Evolutionary conservation across 2,329 filamentous ascomycete species (phyloP), one percentile per base, ranked within the genome.

Genomic region (Amylocarpus encephaloides): DNA sequence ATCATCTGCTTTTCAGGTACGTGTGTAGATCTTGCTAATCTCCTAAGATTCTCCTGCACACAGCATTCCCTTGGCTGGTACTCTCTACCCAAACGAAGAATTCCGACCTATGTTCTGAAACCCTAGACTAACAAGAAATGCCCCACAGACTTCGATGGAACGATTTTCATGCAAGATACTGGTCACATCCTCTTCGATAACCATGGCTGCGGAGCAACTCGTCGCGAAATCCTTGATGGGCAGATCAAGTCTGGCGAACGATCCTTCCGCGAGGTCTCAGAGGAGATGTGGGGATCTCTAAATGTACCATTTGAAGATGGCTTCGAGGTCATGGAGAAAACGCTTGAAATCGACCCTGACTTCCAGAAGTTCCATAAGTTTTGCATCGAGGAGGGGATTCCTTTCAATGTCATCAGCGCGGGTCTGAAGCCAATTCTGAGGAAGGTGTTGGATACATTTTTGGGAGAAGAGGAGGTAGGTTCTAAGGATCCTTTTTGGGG

Each of bases 121-220:
- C 22, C 22, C 22, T 7, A 26, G 7, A 10, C 43, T 46, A 44
- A 13, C 15, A 45, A 38, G 15, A 30, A 36, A 43, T 51, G 12
- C 22, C 18, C 18, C 7, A 43, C 29, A 83, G 81, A 86, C 66
- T 86, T 86, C 59, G 82, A 86, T 64, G 82, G 82, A 55, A 86
- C 82, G 3, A 86, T 86, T 55, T 85, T 84, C 71, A 82, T 83
- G 74, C 80, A 85, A 72, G 80, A 84, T 59, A 85, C 79, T 1
- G 83, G 83, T 40, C 82, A 86, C 63, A 76, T 85, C 56, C 77
- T 86, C 44, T 83, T 85, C 66, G 81, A 85, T 63, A 73, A 73
- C 59, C 75, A 82, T 57, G 82, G 83, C 46, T 85, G 81, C 66
- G 82, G 82, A 26, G 68, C 71, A 18, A 71, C 75, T 54, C 71